Conservation (phyloP, 768 basidiomycete species). For the Paxillus involutus region DNA sequence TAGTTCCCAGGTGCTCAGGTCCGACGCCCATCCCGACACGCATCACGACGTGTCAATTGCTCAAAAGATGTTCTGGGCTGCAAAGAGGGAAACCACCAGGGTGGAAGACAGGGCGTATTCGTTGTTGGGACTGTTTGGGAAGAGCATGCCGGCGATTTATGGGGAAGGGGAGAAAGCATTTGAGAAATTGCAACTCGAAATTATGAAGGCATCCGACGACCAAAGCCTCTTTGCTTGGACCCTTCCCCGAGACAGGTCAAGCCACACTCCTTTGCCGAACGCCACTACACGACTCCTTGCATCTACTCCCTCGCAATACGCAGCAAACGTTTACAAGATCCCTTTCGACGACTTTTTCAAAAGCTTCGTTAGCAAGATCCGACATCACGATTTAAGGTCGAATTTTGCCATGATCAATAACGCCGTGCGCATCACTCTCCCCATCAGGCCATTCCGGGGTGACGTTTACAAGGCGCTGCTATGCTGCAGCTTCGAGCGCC, state of each 20-base stretch:
- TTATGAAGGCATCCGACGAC: constrained; percentile 20
- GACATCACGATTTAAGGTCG: constrained; percentile 8
- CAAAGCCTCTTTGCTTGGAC: constrained; percentile 29
- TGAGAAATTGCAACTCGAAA: constrained; percentile 20
- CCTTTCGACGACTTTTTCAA: constrained; percentile 16
- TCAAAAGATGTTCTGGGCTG: constrained; percentile 29
- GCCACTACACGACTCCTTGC: constrained; percentile 23
- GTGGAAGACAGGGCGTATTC: constrained; percentile 32
- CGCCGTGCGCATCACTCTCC: constrained; percentile 18
- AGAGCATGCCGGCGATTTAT: constrained; percentile 21
- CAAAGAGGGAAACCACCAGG: constrained; percentile 19
- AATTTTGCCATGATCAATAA: constrained; percentile 21
- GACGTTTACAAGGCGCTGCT: constrained; percentile 22
- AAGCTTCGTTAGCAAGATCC: constrained; percentile 16
- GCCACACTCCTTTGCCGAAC: not conserved
- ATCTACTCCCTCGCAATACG: constrained; percentile 20
- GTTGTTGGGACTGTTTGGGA: constrained; percentile 25
- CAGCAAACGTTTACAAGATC: constrained; percentile 20
- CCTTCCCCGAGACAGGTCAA: not conserved
- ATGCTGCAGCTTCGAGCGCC: constrained; percentile 22
- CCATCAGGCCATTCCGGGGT: constrained; percentile 14
- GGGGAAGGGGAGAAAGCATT: constrained; percentile 27
- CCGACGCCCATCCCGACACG: not conserved
- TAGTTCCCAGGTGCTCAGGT: constrained; percentile 11
- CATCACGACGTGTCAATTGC: constrained; percentile 12